phyloP scores from a whole-genome alignment of 495 filamentous ascomycete genomes.

The Neurospora sp. region DNA sequence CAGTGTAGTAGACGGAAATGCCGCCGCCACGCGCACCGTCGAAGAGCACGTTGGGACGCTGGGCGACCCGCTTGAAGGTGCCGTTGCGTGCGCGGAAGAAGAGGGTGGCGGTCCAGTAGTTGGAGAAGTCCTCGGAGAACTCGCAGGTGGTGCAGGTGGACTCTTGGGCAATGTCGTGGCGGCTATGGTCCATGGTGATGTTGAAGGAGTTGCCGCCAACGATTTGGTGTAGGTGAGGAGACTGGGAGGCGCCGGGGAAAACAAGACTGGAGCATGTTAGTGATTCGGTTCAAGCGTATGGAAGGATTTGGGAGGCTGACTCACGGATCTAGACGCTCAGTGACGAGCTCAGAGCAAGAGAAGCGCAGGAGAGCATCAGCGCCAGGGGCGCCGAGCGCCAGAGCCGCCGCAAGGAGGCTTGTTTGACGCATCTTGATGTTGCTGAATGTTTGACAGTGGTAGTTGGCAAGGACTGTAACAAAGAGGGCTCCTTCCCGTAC shows the following conservation, averaged over 20 bases:
- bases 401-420: constrained; percentile 3
- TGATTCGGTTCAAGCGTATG: background rate
- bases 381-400: constrained; percentile 3
- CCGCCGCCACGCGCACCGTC: constrained; percentile 19
- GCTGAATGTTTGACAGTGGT: background rate
- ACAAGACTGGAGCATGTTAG: constrained; percentile 10
- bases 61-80: constrained; percentile 26
- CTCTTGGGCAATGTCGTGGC: constrained; percentile 9
- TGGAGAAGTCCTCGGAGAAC: constrained; percentile 23
- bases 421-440: constrained; percentile 1
- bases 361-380: constrained; percentile 44
- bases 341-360: constrained; percentile 33
- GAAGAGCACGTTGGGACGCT: constrained; percentile 14
- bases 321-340: constrained; percentile 20
- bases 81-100: constrained; percentile 30
- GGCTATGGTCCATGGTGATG: constrained; percentile 15
- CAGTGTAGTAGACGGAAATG: constrained; percentile 35
- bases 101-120: constrained; percentile 34
- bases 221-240: constrained; percentile 19
- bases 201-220: constrained; percentile 25
- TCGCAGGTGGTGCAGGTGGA: constrained; percentile 23
- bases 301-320: background rate
- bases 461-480: background rate
- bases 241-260: constrained; percentile 12
- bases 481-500: background rate